These are phyloP conservation scores for Chrysanthemum makinoi DNA, from an alignment of 129 eudicot genomes.

Conservation along the genomic window DNA sequence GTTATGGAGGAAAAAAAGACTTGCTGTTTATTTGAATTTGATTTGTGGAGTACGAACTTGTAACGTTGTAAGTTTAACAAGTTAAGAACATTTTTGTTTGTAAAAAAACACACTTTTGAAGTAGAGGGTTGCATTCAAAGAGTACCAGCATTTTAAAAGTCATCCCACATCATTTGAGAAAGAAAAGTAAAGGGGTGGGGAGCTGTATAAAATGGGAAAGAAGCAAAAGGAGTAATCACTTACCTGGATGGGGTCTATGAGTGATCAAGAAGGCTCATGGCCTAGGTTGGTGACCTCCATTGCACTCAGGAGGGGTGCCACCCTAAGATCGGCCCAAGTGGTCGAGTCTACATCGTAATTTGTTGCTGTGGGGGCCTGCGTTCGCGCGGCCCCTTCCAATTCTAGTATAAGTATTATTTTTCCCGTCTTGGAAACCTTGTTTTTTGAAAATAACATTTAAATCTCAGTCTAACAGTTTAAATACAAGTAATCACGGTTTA, in stretches of 20 bases:
- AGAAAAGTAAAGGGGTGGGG: background rate
- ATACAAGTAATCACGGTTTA: too few relatives aligned
- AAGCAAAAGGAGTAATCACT: background rate
- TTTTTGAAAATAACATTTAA: too few relatives aligned
- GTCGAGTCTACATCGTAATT: constrained; percentile 56
- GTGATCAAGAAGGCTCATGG: constrained; percentile 33
- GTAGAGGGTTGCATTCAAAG: too few relatives aligned
- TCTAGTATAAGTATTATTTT: background rate
- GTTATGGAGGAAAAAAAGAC: too few relatives aligned
- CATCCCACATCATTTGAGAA: constrained; percentile 20
- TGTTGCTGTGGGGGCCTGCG: constrained; percentile 58
- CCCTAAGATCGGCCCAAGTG: constrained; percentile 37
- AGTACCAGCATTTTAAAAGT: too few relatives aligned
- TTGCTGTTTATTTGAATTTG: too few relatives aligned
- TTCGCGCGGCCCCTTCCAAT: constrained; percentile 50
- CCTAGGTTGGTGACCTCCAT: constrained; percentile 40
- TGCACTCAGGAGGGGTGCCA: constrained; percentile 36
- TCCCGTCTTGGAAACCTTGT: too few relatives aligned
- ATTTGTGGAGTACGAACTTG: too few relatives aligned
- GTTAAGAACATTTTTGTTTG: too few relatives aligned
- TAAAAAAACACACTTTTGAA: background rate
- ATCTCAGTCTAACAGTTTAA: too few relatives aligned
- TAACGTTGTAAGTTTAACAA: too few relatives aligned
- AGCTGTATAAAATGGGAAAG: constrained; percentile 18
- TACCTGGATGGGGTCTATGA: constrained; percentile 53